Evolutionary conservation across 257 asterid species (phyloP).

Genomic region (Primulina huaijiensis): DNA sequence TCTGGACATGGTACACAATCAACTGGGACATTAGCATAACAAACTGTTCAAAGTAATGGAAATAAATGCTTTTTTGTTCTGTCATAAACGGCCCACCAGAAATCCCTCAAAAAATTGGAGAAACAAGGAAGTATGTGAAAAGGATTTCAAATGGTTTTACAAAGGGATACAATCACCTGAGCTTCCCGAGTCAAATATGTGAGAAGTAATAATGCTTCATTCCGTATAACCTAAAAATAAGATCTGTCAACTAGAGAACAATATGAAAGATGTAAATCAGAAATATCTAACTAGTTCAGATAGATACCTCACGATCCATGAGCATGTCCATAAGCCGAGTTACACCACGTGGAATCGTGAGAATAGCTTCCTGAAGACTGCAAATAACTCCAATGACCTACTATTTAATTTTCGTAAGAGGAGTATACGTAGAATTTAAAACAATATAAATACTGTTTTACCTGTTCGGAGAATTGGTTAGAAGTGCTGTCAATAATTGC

Average conservation of each 20-base stretch:
- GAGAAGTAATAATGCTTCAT: slow-evolving; percentile 83
- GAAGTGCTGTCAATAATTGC: slow-evolving; percentile 83
- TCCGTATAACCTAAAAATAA: slow-evolving; percentile 68
- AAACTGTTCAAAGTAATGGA: not conserved
- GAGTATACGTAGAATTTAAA: slow-evolving; percentile 11
- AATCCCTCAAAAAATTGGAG: not conserved
- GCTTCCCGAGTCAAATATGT: slow-evolving; percentile 97
- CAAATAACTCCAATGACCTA: slow-evolving; percentile 24
- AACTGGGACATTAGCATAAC: not conserved
- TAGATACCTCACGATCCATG: slow-evolving; percentile 95
- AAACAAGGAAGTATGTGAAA: not conserved
- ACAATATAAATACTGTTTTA: slow-evolving; percentile 28
- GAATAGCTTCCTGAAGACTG: slow-evolving; percentile 97
- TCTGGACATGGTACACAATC: not conserved
- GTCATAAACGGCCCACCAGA: not conserved
- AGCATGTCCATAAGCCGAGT: slow-evolving; percentile 98
- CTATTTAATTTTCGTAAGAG: slow-evolving; percentile 14
- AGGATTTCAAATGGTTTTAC: not conserved
- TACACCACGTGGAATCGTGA: slow-evolving; percentile 82
- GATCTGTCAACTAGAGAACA: slow-evolving; percentile 14
- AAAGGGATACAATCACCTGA: slow-evolving; percentile 54
- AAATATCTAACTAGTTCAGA: slow-evolving; percentile 15
- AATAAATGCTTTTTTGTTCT: too few relatives aligned
- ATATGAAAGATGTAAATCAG: slow-evolving; percentile 1
- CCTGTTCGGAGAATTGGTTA: slow-evolving; percentile 86